Conservation (phyloP, 1,284 basidiomycete species). For the Cutaneotrichosporon spelunceum region DNA sequence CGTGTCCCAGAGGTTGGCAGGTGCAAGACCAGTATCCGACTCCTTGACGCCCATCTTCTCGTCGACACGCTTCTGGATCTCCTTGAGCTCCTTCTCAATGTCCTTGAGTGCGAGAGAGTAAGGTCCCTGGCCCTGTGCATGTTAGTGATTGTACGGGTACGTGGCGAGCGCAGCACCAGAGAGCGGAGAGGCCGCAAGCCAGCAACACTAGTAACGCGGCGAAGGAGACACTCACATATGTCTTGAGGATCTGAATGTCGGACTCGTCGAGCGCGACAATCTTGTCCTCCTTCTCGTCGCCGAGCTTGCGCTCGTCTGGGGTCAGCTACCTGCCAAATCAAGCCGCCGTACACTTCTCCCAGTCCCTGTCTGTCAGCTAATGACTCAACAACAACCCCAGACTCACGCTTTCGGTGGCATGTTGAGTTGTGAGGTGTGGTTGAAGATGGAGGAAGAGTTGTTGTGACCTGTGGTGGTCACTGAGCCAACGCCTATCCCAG, state of each 20-base stretch:
- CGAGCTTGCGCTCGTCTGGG: conserved; percentile 70
- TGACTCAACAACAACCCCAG: neutral
- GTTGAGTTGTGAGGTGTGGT: neutral
- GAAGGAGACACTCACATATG: conserved; percentile 66
- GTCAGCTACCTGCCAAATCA: neutral
- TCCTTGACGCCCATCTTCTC: conserved; percentile 99
- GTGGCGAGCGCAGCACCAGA: neutral
- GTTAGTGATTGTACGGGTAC: neutral
- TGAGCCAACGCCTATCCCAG: neutral
- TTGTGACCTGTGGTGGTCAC: conserved; percentile 2
- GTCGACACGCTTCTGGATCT: conserved; percentile 94
- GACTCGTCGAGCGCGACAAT: conserved; percentile 93
- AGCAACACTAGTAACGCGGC: neutral
- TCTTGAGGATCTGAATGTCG: conserved; percentile 98
- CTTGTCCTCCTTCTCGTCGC: conserved; percentile 84
- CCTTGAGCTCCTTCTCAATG: conserved; percentile 89
- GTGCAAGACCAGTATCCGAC: conserved; percentile 93
- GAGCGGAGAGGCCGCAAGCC: neutral
- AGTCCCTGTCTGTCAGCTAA: conserved; percentile 61
- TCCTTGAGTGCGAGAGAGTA: conserved; percentile 86
- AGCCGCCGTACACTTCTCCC: conserved; percentile 81
- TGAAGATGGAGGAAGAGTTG: neutral
- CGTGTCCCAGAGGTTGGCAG: conserved; percentile 95
- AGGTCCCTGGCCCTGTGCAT: conserved; percentile 85
- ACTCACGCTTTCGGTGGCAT: conserved; percentile 7